A percentile compares a stretch with the other conserved stretches of the same genome.
Conservation (phyloP, 805 yeast genomes). For the Hanseniaspora mollemarum region DNA sequence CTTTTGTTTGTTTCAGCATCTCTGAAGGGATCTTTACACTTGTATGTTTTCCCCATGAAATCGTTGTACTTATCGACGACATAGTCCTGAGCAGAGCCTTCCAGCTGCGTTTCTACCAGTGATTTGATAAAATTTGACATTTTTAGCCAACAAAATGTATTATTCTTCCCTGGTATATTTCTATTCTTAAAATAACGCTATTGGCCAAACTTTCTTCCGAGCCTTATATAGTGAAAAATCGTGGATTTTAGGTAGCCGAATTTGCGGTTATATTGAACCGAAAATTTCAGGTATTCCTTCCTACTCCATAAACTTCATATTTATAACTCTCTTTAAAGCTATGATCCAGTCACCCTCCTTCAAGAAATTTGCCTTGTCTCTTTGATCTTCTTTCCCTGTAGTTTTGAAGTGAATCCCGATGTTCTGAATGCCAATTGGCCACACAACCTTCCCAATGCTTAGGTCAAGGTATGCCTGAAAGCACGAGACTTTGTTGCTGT, state of each 20-base stretch:
- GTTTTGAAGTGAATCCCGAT: conserved; percentile 62
- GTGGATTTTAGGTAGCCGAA: no score
- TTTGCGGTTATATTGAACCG: no score
- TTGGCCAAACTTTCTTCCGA: no score
- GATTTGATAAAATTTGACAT: conserved; percentile 4
- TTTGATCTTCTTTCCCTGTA: conserved; percentile 26
- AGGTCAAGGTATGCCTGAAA: conserved; percentile 60
- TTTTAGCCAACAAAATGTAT: not conserved
- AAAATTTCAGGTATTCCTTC: no score
- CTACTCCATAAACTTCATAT: conserved; percentile 28
- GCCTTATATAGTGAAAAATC: no score
- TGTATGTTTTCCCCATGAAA: conserved; percentile 7
- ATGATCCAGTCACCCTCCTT: conserved; percentile 71
- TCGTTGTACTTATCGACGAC: conserved; percentile 13
- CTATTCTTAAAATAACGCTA: no score
- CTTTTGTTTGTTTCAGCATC: conserved; percentile 45
- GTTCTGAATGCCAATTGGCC: conserved; percentile 79
- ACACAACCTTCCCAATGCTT: conserved; percentile 78
- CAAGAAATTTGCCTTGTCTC: conserved; percentile 58
- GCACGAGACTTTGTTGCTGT: conserved; percentile 37
- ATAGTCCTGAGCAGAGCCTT: conserved; percentile 3
- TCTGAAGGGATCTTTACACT: conserved; percentile 45
- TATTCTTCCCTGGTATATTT: not conserved
- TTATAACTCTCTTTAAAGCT: conserved; percentile 60
- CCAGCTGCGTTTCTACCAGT: not conserved